These are phyloP conservation scores for Calonectria pseudoturangicola DNA, from an alignment of 2,329 filamentous ascomycete genomes.

Conservation along the genomic window DNA sequence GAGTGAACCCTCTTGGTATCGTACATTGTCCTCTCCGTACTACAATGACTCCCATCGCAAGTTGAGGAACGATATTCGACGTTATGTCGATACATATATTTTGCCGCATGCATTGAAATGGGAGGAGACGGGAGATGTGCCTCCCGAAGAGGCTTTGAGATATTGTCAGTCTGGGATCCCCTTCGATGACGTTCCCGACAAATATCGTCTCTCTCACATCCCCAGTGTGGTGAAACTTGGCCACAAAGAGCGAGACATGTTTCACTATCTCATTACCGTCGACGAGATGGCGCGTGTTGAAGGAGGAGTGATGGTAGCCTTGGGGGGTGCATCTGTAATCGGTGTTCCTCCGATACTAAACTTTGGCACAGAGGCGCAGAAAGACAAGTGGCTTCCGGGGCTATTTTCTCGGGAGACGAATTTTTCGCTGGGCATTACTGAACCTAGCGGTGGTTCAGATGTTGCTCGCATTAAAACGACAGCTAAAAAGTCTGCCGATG, in stretches of 20 bases:
- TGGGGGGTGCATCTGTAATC: slow-evolving; percentile 14
- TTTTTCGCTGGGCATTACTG: slow-evolving; percentile 4
- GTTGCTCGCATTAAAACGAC: slow-evolving; percentile 14
- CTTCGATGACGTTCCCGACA: slow-evolving; percentile 11
- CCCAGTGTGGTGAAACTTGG: not conserved
- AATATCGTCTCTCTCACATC: not conserved
- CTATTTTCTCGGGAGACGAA: not conserved
- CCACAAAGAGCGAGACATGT: not conserved
- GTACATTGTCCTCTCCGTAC: slow-evolving; percentile 1
- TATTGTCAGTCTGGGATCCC: slow-evolving; percentile 17
- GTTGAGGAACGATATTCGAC: not conserved
- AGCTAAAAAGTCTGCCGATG: slow-evolving; percentile 2
- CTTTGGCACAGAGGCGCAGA: slow-evolving; percentile 5
- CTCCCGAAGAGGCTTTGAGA: not conserved
- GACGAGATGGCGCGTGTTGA: slow-evolving; percentile 22
- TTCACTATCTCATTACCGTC: slow-evolving; percentile 9
- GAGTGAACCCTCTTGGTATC: slow-evolving; percentile 16
- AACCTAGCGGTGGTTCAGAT: slow-evolving; percentile 19
- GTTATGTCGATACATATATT: slow-evolving; percentile 4
- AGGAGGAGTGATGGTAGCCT: slow-evolving; percentile 3
- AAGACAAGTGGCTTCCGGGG: not conserved
- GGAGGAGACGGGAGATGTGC: slow-evolving; percentile 23
- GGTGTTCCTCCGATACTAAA: slow-evolving; percentile 14
- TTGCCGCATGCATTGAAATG: slow-evolving; percentile 5
- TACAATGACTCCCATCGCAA: slow-evolving; percentile 18